Base-by-base conservation (phyloP, 2,329 filamentous ascomycete species). In the Grosmannia serpens region DNA sequence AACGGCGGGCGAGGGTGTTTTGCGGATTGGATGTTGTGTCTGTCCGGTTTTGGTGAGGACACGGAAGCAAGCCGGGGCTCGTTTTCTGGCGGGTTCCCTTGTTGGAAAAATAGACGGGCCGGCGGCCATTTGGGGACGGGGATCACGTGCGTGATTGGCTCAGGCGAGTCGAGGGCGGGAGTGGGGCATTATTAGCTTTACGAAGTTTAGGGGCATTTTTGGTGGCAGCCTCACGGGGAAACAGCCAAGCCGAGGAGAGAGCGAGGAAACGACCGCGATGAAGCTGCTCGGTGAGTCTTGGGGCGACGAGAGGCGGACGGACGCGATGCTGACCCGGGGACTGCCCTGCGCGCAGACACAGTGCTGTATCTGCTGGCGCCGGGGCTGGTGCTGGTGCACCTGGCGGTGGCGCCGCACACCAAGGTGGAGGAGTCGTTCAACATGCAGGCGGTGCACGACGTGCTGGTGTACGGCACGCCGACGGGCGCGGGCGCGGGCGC, bases 381-480 rank as follows among this genome's bases (percentile, higher is more conserved):
- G 1, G 70, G 77, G 2, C 69, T 86, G 38, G 77, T 89, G 65
- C 70, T 88, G 60, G 58, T 87, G 58, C 89, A 96, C 71, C 82
- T 95, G 58, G 67, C 84, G 61, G 70, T 84, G 27, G 84, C 91
- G 13, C 94, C 94, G 1, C 92, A 95, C 75, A 96, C 91, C 59
- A 99, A 99, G 72, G 94, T 99, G 60, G 94, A 99, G 71, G 94
- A 99, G 73, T 97, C 92, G 0, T 97, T 99, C 81, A 96, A 96
- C 70, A 84, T 97, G 60, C 94, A 99, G 71, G 94, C 94, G 7
- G 82, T 85, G 3, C 94, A 97, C 71, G 94, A 99, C 70, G 87
- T 99, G 41, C 72, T 96, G 60, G 80, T 82, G 44, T 90, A 94
- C 69, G 91, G 91, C 27, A 83, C 89, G 1, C 89, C 89, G 0